Evolutionary conservation across 345 rosid species (phyloP).

Genomic region (Gossypium anomalum): DNA sequence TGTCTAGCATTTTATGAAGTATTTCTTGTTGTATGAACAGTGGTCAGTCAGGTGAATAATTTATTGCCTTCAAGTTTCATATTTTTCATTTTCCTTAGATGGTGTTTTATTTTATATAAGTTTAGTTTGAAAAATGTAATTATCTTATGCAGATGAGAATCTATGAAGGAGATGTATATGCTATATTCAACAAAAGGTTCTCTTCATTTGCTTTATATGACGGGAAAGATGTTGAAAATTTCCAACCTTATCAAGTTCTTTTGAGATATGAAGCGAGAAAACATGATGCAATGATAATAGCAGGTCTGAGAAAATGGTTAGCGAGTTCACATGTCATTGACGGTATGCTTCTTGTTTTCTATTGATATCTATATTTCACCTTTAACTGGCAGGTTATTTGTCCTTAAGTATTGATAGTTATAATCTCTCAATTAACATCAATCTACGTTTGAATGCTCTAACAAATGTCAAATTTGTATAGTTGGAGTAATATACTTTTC

Average conservation of each 20-base stretch:
- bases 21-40: not conserved
- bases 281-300: conserved; percentile 40
- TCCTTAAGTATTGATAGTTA: not conserved
- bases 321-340: conserved; percentile 25
- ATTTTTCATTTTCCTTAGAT: not conserved
- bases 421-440: not conserved
- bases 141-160: conserved; percentile 40
- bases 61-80: not conserved
- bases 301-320: conserved; percentile 44
- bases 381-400: not conserved
- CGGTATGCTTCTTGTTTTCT: conserved; percentile 34
- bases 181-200: conserved; percentile 46
- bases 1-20: not conserved
- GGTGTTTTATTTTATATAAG: not conserved
- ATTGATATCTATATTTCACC: not conserved
- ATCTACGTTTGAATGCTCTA: not conserved
- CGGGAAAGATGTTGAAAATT: conserved; percentile 33
- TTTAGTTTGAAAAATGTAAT: not conserved
- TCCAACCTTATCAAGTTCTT: conserved; percentile 58
- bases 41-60: not conserved
- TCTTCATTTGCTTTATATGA: conserved; percentile 66
- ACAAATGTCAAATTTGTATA: not conserved
- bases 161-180: conserved; percentile 41
- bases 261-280: conserved; percentile 38
- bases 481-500: not conserved